Conservation (phyloP, 75 land plant genomes). For the Larix kaempferi region DNA sequence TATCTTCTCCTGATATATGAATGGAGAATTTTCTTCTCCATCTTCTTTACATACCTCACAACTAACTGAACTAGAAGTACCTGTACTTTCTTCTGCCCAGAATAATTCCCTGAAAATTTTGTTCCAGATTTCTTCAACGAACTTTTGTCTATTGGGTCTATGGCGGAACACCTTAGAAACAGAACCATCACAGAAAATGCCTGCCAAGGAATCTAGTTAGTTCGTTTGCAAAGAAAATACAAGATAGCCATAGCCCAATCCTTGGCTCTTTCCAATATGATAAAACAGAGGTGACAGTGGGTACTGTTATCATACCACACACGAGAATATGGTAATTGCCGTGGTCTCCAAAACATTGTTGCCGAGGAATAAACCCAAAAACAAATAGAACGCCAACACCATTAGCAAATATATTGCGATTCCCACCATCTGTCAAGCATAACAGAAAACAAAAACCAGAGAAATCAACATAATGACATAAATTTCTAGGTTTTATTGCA, state of each 20-base stretch:
- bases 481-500: not conserved
- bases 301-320: conserved; percentile 31
- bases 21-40: conserved; percentile 51
- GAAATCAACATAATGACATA: not conserved
- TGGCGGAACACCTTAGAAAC: conserved; percentile 59
- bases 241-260: not conserved
- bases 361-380: conserved; percentile 62
- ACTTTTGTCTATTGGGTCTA: conserved; percentile 60
- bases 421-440: conserved; percentile 49
- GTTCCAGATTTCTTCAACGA: conserved; percentile 25
- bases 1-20: conserved; percentile 56
- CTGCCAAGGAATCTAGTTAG: conserved; percentile 23
- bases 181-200: conserved; percentile 49
- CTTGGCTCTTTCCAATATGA: not conserved
- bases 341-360: conserved; percentile 44
- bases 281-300: not conserved
- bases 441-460: not conserved
- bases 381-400: conserved; percentile 50
- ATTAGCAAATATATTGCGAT: conserved; percentile 47
- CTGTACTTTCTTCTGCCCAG: conserved; percentile 30
- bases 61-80: conserved; percentile 31
- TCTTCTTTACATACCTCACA: conserved; percentile 37
- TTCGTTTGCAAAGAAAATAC: not conserved
- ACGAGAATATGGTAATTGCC: conserved; percentile 36
- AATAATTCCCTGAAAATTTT: conserved; percentile 7